Percentiles rank a stretch among this genome's conserved stretches.
These are phyloP conservation scores for Ricinus communis DNA, from an alignment of 345 rosid genomes.

Conservation along the genomic window DNA sequence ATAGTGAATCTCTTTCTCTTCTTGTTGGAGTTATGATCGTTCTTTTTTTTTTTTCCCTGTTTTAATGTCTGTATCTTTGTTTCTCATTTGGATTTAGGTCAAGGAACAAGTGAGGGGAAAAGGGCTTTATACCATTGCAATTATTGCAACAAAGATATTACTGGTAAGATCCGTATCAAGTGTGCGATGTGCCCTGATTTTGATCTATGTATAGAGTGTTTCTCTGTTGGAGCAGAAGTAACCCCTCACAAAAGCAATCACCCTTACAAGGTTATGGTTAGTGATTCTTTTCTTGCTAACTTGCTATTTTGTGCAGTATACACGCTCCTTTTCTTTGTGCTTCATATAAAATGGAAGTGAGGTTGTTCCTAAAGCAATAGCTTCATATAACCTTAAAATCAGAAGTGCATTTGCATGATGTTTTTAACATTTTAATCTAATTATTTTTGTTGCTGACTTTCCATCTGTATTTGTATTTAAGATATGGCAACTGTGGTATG, in stretches of 20 bases:
- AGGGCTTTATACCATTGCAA: constrained; percentile 88
- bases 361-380: neutral
- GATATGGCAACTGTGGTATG: neutral
- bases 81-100: constrained; percentile 46
- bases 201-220: constrained; percentile 94
- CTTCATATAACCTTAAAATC: neutral
- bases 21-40: too few relatives aligned
- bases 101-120: constrained; percentile 78
- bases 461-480: neutral
- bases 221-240: constrained; percentile 93
- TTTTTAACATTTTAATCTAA: neutral
- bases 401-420: neutral
- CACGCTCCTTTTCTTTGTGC: neutral
- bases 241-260: constrained; percentile 85
- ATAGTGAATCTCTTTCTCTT: neutral
- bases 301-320: neutral
- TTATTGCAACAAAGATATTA: constrained; percentile 93
- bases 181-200: constrained; percentile 96
- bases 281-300: constrained; percentile 30
- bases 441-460: neutral
- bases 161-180: constrained; percentile 86
- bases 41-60: neutral
- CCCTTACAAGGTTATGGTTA: constrained; percentile 90
- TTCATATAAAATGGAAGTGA: neutral
- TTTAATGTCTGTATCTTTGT: too few relatives aligned